Base-by-base conservation (phyloP, 2,329 filamentous ascomycete genomes). In the Diplodia intermedia region DNA sequence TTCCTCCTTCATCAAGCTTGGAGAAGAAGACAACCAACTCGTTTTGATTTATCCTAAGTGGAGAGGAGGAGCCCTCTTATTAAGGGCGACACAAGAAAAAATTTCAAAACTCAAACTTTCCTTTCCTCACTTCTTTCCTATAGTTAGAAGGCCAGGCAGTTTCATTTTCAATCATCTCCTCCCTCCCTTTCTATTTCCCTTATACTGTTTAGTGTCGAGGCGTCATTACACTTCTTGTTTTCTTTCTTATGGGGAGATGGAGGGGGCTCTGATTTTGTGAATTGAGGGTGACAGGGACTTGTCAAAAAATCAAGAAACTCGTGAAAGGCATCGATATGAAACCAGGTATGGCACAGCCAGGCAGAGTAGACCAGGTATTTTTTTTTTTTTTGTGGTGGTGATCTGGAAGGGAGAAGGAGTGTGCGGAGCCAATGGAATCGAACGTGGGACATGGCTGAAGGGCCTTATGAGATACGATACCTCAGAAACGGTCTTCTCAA, bases 121-220 rank as follows among this genome's bases (percentile, higher is more conserved):
- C 18, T 38, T 38, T 12, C 11, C 2, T 9, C 8, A 7, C 2
- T 33, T 33, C n/a, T 20, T 47, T 20, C 43, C 8, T 47, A 20
- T 47, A 47, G 43, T n/a, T 20, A n/a, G 20, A 53, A 53, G 54
- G 43, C 54, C 33, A 29, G 54, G 54, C 36, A 57, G 20, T 38
- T 26, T 40, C 31, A 4, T 40, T 38, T 18, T 47, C 6, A 7
- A 47, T 31, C 18, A 11, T 43, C 40, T 62, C 57, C 57, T 62
- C 57, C 57, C 29, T 20, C 7, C 33, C 31, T 33, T 50, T 20
- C 50, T 7, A 26, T 18, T n/a, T 23, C 5, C 31, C 20, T 33
- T 47, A 40, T 49, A 36, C n/a, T 8, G 40, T 55, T 55, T 55
- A 55, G 52, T 55, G 52, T 8, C 9, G 8, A 26, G 52, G 29